Percentiles rank a stretch among this genome's conserved stretches.
Evolutionary conservation across 768 basidiomycete species (phyloP).

Genomic region (Cystobasidium onofrii): DNA sequence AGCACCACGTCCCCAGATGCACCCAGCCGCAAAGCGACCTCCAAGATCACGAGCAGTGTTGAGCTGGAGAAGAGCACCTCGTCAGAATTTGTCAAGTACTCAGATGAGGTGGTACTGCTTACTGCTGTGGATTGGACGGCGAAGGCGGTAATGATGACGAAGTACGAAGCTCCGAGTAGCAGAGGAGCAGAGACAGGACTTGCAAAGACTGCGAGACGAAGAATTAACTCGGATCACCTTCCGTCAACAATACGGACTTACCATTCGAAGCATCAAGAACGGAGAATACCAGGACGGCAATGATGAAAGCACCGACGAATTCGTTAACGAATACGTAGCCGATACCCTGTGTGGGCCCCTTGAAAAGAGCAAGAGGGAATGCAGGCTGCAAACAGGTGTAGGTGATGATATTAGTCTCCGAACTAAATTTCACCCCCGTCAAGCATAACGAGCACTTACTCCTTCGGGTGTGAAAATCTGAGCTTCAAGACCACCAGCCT

Average conservation of each 20-base stretch:
- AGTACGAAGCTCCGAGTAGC: conserved; percentile 35
- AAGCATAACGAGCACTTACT: conserved; percentile 26
- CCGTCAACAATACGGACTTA: not conserved
- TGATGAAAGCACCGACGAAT: conserved; percentile 38
- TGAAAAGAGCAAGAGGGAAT: conserved; percentile 18
- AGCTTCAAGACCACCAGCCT: conserved; percentile 31
- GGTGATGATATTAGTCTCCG: not conserved
- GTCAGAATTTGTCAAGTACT: not conserved
- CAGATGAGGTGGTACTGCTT: not conserved
- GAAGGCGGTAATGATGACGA: conserved; percentile 33
- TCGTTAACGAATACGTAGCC: conserved; percentile 21
- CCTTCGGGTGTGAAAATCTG: conserved; percentile 1
- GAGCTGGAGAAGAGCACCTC: not conserved
- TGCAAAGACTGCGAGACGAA: conserved; percentile 36
- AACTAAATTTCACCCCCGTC: conserved; percentile 17
- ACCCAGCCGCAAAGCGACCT: conserved; percentile 23
- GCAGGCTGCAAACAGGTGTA: conserved; percentile 5
- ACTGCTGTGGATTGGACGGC: not conserved
- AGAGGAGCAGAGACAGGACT: conserved; percentile 32
- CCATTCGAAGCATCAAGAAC: conserved; percentile 26
- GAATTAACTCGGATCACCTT: conserved; percentile 9
- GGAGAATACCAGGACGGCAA: conserved; percentile 39
- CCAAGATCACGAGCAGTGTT: conserved; percentile 38
- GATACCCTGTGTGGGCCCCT: not conserved
- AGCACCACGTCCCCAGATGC: conserved; percentile 30